Base-by-base conservation (phyloP, 345 rosid species). In the Laguncularia racemosa region DNA sequence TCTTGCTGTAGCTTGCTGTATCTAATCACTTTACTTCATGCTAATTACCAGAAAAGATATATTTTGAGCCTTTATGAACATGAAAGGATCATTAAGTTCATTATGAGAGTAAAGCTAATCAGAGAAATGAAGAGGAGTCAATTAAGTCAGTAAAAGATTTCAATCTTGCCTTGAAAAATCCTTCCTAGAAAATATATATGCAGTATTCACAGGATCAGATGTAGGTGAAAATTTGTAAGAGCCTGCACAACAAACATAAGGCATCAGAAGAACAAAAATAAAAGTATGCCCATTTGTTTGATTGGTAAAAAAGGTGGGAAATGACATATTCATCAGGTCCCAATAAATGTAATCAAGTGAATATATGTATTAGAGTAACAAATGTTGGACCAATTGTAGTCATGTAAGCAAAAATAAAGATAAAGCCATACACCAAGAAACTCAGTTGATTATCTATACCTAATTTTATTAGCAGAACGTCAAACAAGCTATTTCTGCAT, bases 141-240 rank as follows among this genome's bases (percentile, higher is more conserved):
- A 16, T 16, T 17, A 23, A 57, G 47, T 14, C 18, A 14, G 14
- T 20, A 12, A 19, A 46, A 57, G 38, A 33, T 44, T 44, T 17
- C 13, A 12, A 49, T 48, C 67, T 73, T 79, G 77, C 99, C 97
- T 87, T 64, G 99, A 85, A 63, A 93, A 81, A 75, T 87, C 95
- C 68, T 76, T 89, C 62, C 96, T 81, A 60, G 99, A 93, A 69
- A 93, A 81, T 65, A 82, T 60, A 57, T 87, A 93, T 33, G 95
- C 78, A 46, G 95, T 82, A 67, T 93, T 93, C 51, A 82, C 66
- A 44, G 89, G 69, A 55, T 79, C 85, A 14, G 92, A 76, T 52
- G 82, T 61, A 38, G 90, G 57, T 53, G 88, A 78, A 16, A 68
- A 49, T 77, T 83, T 89, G 76, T 77, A 79, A 51, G 84, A 82